Percentiles rank a stretch among this genome's conserved stretches.
phyloP scores from a whole-genome alignment of 2,329 filamentous ascomycete genomes.

The Fusarium beomiforme region DNA sequence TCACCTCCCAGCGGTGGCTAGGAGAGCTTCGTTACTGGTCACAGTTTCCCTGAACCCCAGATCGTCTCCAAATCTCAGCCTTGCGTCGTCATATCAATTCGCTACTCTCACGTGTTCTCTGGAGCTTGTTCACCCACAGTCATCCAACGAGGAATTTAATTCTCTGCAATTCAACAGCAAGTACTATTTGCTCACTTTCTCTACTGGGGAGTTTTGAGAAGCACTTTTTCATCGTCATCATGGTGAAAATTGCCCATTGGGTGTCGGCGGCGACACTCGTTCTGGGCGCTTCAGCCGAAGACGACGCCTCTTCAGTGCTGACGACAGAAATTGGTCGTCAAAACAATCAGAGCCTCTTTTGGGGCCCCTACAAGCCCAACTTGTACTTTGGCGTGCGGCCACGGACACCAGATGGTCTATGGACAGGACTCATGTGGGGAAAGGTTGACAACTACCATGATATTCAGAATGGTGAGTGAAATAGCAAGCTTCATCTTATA shows the following conservation, averaged over 20 bases:
- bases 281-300: slow-evolving; percentile 41
- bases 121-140: slow-evolving; percentile 8
- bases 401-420: slow-evolving; percentile 81
- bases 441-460: slow-evolving; percentile 81
- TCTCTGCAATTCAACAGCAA: neutral
- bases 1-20: slow-evolving; percentile 38
- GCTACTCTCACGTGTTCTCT: slow-evolving; percentile 40
- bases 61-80: slow-evolving; percentile 35
- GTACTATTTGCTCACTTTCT: neutral
- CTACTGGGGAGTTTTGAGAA: neutral
- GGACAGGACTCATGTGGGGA: slow-evolving; percentile 88
- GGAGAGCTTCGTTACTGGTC: slow-evolving; percentile 34
- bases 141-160: slow-evolving; percentile 13
- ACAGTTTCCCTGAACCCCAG: slow-evolving; percentile 29
- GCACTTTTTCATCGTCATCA: slow-evolving; percentile 19
- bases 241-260: slow-evolving; percentile 48
- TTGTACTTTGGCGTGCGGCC: slow-evolving; percentile 93
- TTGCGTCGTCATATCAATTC: slow-evolving; percentile 36
- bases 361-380: slow-evolving; percentile 95
- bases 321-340: slow-evolving; percentile 61
- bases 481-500: neutral
- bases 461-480: slow-evolving; percentile 74
- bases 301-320: slow-evolving; percentile 52
- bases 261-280: slow-evolving; percentile 44
- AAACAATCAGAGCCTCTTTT: slow-evolving; percentile 87